phyloP scores from a whole-genome alignment of 2,329 filamentous ascomycete species.

The Aureobasidium vineae region DNA sequence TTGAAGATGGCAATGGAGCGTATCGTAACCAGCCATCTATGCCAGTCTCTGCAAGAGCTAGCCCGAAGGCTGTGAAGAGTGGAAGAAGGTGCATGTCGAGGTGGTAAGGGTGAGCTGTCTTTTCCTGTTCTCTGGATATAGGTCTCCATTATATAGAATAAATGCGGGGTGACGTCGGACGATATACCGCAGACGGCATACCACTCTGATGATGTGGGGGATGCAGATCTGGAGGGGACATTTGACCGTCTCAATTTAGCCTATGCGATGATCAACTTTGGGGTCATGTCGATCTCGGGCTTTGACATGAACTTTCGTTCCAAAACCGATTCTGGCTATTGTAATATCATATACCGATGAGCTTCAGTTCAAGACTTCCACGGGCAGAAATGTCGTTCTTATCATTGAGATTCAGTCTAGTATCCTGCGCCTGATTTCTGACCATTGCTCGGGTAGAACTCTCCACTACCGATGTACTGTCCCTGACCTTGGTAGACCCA shows the following conservation, averaged over 20 bases:
- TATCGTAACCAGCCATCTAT: slow-evolving; percentile 64
- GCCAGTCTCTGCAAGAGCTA: slow-evolving; percentile 58
- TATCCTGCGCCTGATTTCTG: slow-evolving; percentile 1
- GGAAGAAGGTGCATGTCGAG: not conserved
- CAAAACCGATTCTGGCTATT: not conserved
- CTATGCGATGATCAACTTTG: not conserved
- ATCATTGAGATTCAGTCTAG: no score
- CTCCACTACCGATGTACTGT: slow-evolving; percentile 24
- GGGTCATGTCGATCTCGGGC: not conserved
- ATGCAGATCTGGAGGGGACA: not conserved
- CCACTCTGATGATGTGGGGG: not conserved
- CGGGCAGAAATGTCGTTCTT: no score
- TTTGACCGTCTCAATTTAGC: slow-evolving; percentile 13
- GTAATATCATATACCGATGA: not conserved
- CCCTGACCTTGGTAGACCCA: slow-evolving; percentile 27
- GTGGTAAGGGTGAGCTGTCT: not conserved
- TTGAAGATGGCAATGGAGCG: slow-evolving; percentile 50
- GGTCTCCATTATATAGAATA: not conserved
- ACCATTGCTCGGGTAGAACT: slow-evolving; percentile 24
- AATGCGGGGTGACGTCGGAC: not conserved
- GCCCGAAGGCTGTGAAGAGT: slow-evolving; percentile 28
- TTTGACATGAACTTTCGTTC: not conserved
- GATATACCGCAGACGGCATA: not conserved
- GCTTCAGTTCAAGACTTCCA: no score
- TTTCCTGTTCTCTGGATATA: not conserved